Evolutionary conservation across 2,329 filamentous ascomycete genomes (phyloP), one percentile per base, ranked within the genome.

Genomic region (Thielaviopsis musarum): DNA sequence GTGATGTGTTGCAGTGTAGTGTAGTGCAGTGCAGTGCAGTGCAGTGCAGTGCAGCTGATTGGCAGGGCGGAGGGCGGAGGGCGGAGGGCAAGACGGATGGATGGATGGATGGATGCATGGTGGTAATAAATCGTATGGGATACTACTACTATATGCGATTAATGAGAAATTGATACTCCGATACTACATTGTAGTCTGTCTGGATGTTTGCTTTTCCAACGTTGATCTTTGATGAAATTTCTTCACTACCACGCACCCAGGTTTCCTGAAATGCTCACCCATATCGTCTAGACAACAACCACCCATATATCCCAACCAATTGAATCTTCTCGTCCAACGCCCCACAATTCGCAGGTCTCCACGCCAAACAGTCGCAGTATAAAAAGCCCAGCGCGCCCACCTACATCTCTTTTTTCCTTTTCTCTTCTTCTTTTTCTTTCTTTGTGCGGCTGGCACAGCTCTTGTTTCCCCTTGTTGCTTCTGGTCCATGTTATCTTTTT

Each of bases 371-470:
- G 5, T 1, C 19, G 38, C 12, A 51, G 13, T 57, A 61, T 61
- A 61, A 58, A 61, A 51, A 26, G 38, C 19, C 34, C 12, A 19
- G 21, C 21, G 15, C 28, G 21, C 52, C 54, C 56, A 22, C 59
- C 2, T 3, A 7, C 13, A 6, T 26, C 34, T 51, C 22, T 4
- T 38, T 21, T 5, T n/a, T 34, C n/a, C 26, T 34, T n/a, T 54
- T 48, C 41, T 56, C 58, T 19, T 58, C 24, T 54, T 61, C 52
- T 55, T 61, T 54, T 61, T 58, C 38, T 12, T 60, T 60, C 54
- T 59, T 61, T 51, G 60, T 62, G 60, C 60, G 60, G 60, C 60
- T 62, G 60, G 60, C 60, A 62, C 60, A 62, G 60, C 60, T 59
- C 54, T 57, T 56, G 60, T 62, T 62, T 62, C 60, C 60, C 60